Conservation (phyloP, 345 rosid species). For the Carallia pectinifolia region DNA sequence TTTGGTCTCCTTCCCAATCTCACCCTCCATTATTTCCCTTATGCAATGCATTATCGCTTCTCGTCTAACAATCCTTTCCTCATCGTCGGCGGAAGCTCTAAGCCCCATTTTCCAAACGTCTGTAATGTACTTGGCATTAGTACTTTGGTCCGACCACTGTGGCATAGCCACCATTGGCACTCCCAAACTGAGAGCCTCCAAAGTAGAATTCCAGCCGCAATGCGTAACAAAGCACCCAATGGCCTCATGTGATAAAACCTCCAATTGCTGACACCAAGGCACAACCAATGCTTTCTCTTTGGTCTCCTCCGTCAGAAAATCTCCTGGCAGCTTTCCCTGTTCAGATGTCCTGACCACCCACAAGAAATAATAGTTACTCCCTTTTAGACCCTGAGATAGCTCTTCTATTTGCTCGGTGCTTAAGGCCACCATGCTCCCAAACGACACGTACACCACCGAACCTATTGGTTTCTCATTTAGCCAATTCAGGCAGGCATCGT, state of each 20-base stretch:
- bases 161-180: constrained; percentile 49
- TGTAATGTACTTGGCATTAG: constrained; percentile 37
- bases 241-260: constrained; percentile 32
- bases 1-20: constrained; percentile 26
- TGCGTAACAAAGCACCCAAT: constrained; percentile 47
- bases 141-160: constrained; percentile 45
- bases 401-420: constrained; percentile 25
- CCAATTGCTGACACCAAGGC: constrained; percentile 36
- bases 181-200: constrained; percentile 46
- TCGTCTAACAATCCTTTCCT: constrained; percentile 23
- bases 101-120: constrained; percentile 45
- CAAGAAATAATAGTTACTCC: constrained; percentile 22
- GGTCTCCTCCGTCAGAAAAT: constrained; percentile 14
- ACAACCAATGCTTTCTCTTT: constrained; percentile 26
- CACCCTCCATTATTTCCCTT: constrained; percentile 33
- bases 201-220: constrained; percentile 41
- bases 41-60: constrained; percentile 24
- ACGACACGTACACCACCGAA: constrained; percentile 35
- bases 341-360: constrained; percentile 29
- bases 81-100: constrained; percentile 12
- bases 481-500: constrained; percentile 19
- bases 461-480: constrained; percentile 19
- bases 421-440: constrained; percentile 31
- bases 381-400: constrained; percentile 19
- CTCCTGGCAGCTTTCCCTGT: constrained; percentile 13